Evolutionary conservation across 2,329 filamentous ascomycete genomes (phyloP).

Genomic region (Akanthomyces lecanii): DNA sequence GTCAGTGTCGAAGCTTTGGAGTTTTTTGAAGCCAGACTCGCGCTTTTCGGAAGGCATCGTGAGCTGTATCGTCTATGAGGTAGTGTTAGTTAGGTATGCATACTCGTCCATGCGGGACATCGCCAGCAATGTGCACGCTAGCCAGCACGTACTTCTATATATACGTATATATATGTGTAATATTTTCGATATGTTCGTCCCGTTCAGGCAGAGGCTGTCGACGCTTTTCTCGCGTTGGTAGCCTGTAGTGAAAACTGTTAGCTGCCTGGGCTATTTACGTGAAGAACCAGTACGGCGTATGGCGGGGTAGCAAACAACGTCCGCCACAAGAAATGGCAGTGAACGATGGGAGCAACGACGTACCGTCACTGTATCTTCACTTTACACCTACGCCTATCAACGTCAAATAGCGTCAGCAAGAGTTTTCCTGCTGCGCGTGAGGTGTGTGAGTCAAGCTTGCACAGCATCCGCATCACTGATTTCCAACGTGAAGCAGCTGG

Average conservation of each 20-base stretch:
- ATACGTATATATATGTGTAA: background rate
- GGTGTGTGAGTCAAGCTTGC: background rate
- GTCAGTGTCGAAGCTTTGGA: slow-evolving; percentile 82
- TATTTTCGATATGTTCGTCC: background rate
- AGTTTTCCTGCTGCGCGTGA: slow-evolving; percentile 2
- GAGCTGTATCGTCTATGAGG: slow-evolving; percentile 7
- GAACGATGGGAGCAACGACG: background rate
- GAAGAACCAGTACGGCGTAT: background rate
- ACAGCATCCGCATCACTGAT: background rate
- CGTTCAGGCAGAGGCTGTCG: no score
- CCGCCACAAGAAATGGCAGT: background rate
- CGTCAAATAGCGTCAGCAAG: background rate
- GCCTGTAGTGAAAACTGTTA: background rate
- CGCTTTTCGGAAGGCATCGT: slow-evolving; percentile 53
- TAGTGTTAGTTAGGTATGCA: background rate
- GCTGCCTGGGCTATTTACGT: background rate
- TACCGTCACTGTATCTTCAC: background rate
- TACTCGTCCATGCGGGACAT: background rate
- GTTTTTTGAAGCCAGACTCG: slow-evolving; percentile 67
- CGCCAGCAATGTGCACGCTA: background rate
- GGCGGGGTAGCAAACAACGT: slow-evolving; percentile 11
- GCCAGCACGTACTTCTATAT: background rate
- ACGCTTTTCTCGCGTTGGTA: background rate
- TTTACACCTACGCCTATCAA: background rate
- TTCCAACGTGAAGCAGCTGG: background rate